Evolutionary conservation across 2,329 filamentous ascomycete genomes (phyloP), one percentile per base, ranked within the genome.

Genomic region (Pezicula rhizophila): DNA sequence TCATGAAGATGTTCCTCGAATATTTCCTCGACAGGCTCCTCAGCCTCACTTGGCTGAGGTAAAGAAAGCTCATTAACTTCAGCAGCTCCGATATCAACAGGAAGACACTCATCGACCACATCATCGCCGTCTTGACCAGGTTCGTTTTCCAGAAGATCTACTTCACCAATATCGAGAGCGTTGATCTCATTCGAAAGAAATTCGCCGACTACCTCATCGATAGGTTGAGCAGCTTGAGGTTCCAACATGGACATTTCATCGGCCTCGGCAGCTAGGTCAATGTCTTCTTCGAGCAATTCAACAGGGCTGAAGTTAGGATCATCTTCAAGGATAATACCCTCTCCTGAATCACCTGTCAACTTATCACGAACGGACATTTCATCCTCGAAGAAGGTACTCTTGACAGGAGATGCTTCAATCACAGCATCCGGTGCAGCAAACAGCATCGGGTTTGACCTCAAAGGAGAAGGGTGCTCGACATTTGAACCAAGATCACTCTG

Each of bases 41-140:
- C 55, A 37, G 58, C 54, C 11, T 62, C 48, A 45, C 57, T 52
- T 20, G 70, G 66, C 45, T 77, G 75, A 62, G 79, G 64, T 10
- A 79, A 60, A 2, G 79, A 82, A 74, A 82, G 77, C 55, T 79
- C 77, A 47, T 82, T 70, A 3, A 79, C 79, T 60, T 84, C 80
- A 3, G 73, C 68, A 4, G 76, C 77, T 31, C 12, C 28, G 28
- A 31, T 31, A 11, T 31, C 8, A 10, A 31, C 28, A 31, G 28
- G 8, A 10, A 5, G 28, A 31, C 28, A 10, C 28, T 31, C 28
- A 11, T 31, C 28, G 28, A 10, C 8, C 8, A 12, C 28, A 10
- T 11, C 7, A 31, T 31, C 11, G 8, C 8, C 11, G 8, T 31
- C 11, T 10, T 31, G 28, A 4, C 8, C 28, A 11, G 28, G 8